Percentiles rank a stretch among this genome's conserved stretches.
phyloP scores from a whole-genome alignment of 129 eudicot species.

The sunflower (Helianthus annuus) region DNA sequence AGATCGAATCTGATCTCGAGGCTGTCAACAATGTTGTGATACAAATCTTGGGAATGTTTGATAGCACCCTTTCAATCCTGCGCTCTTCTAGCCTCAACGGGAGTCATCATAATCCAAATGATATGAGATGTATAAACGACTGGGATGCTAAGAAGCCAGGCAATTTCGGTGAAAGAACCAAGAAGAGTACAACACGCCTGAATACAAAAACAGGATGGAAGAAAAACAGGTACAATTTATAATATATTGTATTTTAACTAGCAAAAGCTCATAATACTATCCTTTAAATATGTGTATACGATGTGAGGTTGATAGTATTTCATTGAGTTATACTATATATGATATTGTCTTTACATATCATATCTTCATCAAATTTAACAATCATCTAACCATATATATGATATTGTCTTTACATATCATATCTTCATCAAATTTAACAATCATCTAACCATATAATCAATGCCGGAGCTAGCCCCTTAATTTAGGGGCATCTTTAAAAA shows the following conservation, averaged over 20 bases:
- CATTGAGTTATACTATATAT: not conserved
- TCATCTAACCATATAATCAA: too few relatives aligned
- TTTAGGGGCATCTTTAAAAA: too few relatives aligned
- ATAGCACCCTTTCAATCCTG: constrained; percentile 33
- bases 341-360: not conserved
- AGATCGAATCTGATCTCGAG: constrained; percentile 14
- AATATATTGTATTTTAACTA: too few relatives aligned
- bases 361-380: not conserved
- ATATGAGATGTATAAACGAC: not conserved
- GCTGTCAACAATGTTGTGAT: constrained; percentile 35
- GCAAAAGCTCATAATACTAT: too few relatives aligned
- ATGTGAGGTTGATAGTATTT: not conserved
- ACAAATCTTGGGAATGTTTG: constrained; percentile 42
- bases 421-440: not conserved
- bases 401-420: not conserved
- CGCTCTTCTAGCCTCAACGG: constrained; percentile 5
- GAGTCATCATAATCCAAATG: constrained; percentile 22
- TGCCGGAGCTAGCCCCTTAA: too few relatives aligned
- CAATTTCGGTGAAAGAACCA: constrained; percentile 34
- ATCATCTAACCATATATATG: too few relatives aligned
- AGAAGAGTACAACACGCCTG: constrained; percentile 11
- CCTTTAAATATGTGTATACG: not conserved
- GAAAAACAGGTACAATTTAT: constrained; percentile 54
- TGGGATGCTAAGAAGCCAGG: constrained; percentile 19
- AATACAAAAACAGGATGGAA: constrained; percentile 53